Conservation (phyloP, 176 grass and related monocot species). For the Zizania latifolia region DNA sequence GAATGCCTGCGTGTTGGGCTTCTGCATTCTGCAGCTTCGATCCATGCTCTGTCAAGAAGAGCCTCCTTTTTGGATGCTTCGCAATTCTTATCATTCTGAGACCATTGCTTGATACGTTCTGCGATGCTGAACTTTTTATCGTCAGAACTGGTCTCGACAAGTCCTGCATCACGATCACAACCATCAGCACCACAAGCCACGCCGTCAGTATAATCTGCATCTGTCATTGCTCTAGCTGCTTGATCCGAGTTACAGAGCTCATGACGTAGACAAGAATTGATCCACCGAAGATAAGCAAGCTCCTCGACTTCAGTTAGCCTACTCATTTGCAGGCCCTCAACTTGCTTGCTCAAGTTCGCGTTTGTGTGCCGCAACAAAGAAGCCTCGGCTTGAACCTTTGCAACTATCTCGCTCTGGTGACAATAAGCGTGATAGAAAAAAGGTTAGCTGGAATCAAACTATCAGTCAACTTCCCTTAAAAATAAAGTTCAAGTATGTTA, state of each 20-base stretch:
- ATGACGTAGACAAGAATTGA: constrained; percentile 92
- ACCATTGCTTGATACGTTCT: constrained; percentile 58
- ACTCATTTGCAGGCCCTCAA: constrained; percentile 94
- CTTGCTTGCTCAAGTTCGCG: constrained; percentile 89
- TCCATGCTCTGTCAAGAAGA: constrained; percentile 75
- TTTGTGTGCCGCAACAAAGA: constrained; percentile 80
- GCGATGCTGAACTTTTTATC: constrained; percentile 42
- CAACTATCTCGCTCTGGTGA: constrained; percentile 78
- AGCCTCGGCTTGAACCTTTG: constrained; percentile 92
- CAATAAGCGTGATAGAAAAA: constrained; percentile 14
- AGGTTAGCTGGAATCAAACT: constrained; percentile 15
- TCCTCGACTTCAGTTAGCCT: constrained; percentile 94
- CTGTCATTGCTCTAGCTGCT: constrained; percentile 35
- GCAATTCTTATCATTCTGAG: constrained; percentile 46
- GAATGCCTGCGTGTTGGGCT: constrained; percentile 78
- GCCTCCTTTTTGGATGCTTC: constrained; percentile 47
- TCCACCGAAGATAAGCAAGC: constrained; percentile 97
- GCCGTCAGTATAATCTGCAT: constrained; percentile 29
- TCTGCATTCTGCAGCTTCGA: constrained; percentile 49
- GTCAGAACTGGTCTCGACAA: constrained; percentile 26
- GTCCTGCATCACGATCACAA: constrained; percentile 15
- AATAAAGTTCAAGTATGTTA: constrained; percentile 38
- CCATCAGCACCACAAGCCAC: constrained; percentile 31
- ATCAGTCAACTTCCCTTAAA: not conserved
- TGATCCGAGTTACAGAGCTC: constrained; percentile 88